These are phyloP conservation scores for Hawksworthiomyces lignivorus DNA, from an alignment of 2,329 filamentous ascomycete species.

Conservation along the genomic window DNA sequence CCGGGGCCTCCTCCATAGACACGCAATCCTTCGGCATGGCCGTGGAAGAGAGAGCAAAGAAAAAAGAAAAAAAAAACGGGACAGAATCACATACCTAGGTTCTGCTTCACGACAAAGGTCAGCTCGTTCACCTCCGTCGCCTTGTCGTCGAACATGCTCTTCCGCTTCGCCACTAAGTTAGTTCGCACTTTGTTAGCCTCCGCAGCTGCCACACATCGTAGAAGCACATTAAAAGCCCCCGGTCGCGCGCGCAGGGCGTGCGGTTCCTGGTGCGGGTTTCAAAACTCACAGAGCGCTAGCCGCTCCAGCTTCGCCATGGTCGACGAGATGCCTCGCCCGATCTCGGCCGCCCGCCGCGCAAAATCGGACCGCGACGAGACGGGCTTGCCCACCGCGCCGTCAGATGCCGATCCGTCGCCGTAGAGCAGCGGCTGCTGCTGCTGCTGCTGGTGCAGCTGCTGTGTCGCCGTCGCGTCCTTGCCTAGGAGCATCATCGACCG, in stretches of 20 bases:
- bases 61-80: too few relatives aligned
- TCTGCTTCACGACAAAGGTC: constrained; percentile 59
- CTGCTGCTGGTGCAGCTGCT: constrained; percentile 7
- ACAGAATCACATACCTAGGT: constrained; percentile 13
- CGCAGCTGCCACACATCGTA: too few relatives aligned
- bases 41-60: background rate
- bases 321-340: constrained; percentile 80
- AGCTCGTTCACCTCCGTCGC: constrained; percentile 96
- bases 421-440: constrained; percentile 58
- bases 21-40: too few relatives aligned
- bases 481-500: constrained; percentile 10
- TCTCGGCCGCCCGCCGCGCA: constrained; percentile 81
- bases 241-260: too few relatives aligned
- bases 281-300: constrained; percentile 59
- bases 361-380: constrained; percentile 60
- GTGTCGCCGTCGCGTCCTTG: background rate
- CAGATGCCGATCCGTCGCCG: constrained; percentile 58
- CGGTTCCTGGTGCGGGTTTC: too few relatives aligned
- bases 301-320: constrained; percentile 96
- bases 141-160: constrained; percentile 94
- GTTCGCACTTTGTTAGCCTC: background rate
- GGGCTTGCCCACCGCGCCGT: constrained; percentile 46
- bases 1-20: too few relatives aligned
- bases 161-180: constrained; percentile 67
- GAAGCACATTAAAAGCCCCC: too few relatives aligned